Conservation (phyloP, 305 asterid species). For the Stenogyne calaminthoides region DNA sequence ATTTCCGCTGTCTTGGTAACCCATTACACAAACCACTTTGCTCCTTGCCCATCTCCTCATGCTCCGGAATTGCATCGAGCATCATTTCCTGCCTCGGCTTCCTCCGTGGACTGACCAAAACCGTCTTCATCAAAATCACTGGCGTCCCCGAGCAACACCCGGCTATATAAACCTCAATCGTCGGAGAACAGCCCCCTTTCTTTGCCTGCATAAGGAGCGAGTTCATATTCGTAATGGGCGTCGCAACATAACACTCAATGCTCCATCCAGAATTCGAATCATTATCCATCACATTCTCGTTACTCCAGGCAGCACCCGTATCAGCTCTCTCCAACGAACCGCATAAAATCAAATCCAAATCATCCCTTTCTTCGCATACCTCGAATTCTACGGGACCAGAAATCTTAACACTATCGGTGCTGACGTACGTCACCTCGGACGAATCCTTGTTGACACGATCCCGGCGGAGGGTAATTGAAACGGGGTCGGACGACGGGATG, state of each 20-base stretch:
- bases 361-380: constrained; percentile 61
- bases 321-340: constrained; percentile 75
- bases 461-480: constrained; percentile 57
- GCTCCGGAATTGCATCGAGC: constrained; percentile 84
- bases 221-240: constrained; percentile 47
- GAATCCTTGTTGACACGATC: constrained; percentile 74
- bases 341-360: constrained; percentile 57
- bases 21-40: constrained; percentile 45
- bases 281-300: constrained; percentile 41
- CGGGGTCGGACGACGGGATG: constrained; percentile 57
- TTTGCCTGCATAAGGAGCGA: constrained; percentile 52
- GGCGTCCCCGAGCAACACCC: constrained; percentile 87
- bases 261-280: constrained; percentile 69
- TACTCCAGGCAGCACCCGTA: constrained; percentile 48
- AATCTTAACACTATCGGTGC: constrained; percentile 68
- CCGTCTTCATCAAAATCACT: constrained; percentile 69
- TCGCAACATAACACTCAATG: constrained; percentile 68
- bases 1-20: constrained; percentile 54
- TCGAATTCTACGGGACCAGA: constrained; percentile 80
- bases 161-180: constrained; percentile 81
- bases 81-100: constrained; percentile 61
- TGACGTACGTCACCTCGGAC: constrained; percentile 75
- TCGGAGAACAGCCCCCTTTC: constrained; percentile 55
- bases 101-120: constrained; percentile 69
- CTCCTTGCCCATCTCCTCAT: constrained; percentile 70